Conservation (phyloP, 2,329 filamentous ascomycete species). For the Verticillium zaregamsianum region DNA sequence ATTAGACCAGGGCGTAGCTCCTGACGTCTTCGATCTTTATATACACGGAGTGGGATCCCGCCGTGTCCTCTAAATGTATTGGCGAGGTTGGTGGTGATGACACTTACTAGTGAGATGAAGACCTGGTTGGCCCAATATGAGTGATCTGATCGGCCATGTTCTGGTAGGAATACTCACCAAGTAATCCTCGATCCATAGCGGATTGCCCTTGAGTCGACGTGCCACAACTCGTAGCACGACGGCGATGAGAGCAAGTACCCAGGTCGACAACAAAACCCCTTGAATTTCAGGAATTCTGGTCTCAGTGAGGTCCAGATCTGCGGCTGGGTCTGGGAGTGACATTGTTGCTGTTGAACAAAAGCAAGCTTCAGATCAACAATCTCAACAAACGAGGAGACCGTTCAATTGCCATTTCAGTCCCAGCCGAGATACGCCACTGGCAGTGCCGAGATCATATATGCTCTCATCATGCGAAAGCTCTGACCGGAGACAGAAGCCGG, state of each 20-base stretch:
- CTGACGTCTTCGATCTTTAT: not conserved
- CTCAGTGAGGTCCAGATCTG: conserved; percentile 16
- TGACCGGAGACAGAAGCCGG: not conserved
- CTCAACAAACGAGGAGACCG: too few species aligned
- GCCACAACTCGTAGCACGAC: conserved; percentile 14
- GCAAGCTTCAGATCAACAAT: not conserved
- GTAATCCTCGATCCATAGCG: conserved; percentile 20
- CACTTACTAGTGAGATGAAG: conserved; percentile 15
- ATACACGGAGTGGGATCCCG: not conserved
- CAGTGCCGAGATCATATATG: not conserved
- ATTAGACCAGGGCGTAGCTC: not conserved
- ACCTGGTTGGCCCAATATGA: not conserved
- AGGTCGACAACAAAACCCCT: conserved; percentile 10
- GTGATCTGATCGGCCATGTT: not conserved
- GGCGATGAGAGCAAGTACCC: conserved; percentile 11
- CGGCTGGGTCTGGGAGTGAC: conserved; percentile 6
- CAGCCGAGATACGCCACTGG: not conserved
- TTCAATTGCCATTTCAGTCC: too few species aligned
- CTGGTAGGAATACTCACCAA: conserved; percentile 8
- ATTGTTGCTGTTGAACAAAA: not conserved
- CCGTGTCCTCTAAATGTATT: not conserved
- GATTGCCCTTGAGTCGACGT: conserved; percentile 12
- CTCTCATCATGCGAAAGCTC: not conserved
- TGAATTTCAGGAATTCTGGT: conserved; percentile 14
- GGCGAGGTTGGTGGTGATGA: not conserved